These are phyloP conservation scores for Pelargonium citronellum DNA, from an alignment of 441 rosid genomes.

Conservation along the genomic window DNA sequence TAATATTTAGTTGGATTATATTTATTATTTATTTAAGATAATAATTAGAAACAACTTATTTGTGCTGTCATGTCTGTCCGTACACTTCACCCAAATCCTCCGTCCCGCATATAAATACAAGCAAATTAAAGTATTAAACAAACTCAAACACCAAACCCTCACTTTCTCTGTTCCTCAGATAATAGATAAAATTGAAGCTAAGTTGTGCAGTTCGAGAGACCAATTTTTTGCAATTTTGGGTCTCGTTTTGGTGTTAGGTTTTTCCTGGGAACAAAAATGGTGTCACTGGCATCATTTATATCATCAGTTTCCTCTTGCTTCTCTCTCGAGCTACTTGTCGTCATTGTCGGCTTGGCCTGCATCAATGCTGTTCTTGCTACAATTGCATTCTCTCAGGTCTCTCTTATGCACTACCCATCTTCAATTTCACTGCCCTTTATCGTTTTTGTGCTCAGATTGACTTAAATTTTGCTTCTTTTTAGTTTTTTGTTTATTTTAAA, in stretches of 20 bases:
- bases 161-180: not conserved
- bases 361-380: conserved; percentile 34
- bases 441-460: not conserved
- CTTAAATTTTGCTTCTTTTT: not conserved
- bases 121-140: not conserved
- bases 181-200: not conserved
- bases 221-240: not conserved
- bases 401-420: not conserved
- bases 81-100: conserved; percentile 1
- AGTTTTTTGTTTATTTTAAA: not conserved
- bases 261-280: not conserved
- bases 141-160: not conserved
- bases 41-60: not conserved
- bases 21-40: too few relatives aligned
- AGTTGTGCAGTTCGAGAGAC: not conserved
- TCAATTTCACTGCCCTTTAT: not conserved
- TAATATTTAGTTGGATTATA: too few relatives aligned
- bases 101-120: not conserved
- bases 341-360: conserved; percentile 31
- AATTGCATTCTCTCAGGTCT: conserved; percentile 41
- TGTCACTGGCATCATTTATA: not conserved
- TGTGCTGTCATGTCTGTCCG: conserved; percentile 7
- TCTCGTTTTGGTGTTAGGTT: not conserved
- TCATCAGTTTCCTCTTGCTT: conserved; percentile 17
- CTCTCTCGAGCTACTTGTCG: conserved; percentile 29